Evolutionary conservation across 306 rosid species (phyloP).

Genomic region (Parietaria judaica): DNA sequence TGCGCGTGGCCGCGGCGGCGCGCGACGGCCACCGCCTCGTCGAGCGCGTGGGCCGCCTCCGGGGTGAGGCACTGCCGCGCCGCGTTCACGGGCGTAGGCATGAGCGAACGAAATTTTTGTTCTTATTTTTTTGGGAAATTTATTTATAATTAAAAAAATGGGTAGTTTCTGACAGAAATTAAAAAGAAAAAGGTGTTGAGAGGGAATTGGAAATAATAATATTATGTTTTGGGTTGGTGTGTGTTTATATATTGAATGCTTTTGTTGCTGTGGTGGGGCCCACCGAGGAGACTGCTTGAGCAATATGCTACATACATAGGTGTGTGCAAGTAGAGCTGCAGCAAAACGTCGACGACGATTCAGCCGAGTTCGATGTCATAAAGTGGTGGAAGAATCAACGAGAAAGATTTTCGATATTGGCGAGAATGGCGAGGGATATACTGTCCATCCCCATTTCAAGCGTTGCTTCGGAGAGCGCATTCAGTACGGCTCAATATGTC

Average conservation of each 20-base stretch:
- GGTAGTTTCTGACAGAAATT: neutral
- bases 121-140: neutral
- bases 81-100: constrained; percentile 84
- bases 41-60: constrained; percentile 71
- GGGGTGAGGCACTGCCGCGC: constrained; percentile 86
- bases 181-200: neutral
- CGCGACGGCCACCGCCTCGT: constrained; percentile 88
- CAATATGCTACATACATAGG: too few relatives aligned
- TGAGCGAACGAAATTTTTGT: constrained; percentile 22
- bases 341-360: too few relatives aligned
- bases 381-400: too few relatives aligned
- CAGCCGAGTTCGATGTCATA: too few relatives aligned
- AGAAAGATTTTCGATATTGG: too few relatives aligned
- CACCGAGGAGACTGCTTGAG: too few relatives aligned
- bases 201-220: neutral
- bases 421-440: too few relatives aligned
- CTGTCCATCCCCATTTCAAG: too few relatives aligned
- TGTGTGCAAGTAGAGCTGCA: too few relatives aligned
- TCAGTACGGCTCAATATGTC: too few relatives aligned
- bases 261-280: too few relatives aligned
- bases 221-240: constrained; percentile 8
- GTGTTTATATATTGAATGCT: neutral
- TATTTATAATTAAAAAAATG: neutral
- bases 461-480: too few relatives aligned
- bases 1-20: constrained; percentile 85